A percentile compares a stretch with the other conserved stretches of the same genome.
These are phyloP conservation scores for Cladophialophora psammophila DNA, from an alignment of 2,329 filamentous ascomycete genomes.

Conservation along the genomic window DNA sequence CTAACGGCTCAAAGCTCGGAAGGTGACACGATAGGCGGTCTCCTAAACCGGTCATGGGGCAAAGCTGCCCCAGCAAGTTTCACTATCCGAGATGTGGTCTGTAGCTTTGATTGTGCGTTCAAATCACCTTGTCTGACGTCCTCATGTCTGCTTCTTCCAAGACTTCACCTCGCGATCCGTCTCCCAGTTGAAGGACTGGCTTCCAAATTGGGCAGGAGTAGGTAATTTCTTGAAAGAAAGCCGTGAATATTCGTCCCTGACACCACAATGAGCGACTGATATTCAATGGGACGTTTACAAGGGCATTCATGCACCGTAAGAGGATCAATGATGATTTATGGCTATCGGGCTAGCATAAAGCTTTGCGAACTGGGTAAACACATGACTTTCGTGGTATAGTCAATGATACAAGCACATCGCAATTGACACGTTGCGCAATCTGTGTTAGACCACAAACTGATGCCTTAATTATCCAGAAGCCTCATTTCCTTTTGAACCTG, in stretches of 20 bases:
- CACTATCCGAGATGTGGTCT: slow-evolving; percentile 77
- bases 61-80: slow-evolving; percentile 77
- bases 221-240: slow-evolving; percentile 44
- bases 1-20: slow-evolving; percentile 71
- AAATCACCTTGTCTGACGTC: slow-evolving; percentile 73
- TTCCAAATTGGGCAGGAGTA: slow-evolving; percentile 39
- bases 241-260: slow-evolving; percentile 55
- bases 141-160: slow-evolving; percentile 71
- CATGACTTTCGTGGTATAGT: no score
- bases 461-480: no score
- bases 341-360: no score
- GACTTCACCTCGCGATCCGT: slow-evolving; percentile 59
- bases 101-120: slow-evolving; percentile 67
- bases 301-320: slow-evolving; percentile 64
- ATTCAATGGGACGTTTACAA: slow-evolving; percentile 68
- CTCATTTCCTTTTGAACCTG: no score
- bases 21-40: slow-evolving; percentile 74
- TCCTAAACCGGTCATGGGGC: slow-evolving; percentile 71
- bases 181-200: slow-evolving; percentile 56
- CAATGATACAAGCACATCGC: no score
- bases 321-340: slow-evolving; percentile 43
- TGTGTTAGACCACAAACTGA: no score
- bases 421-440: no score
- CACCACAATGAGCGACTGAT: slow-evolving; percentile 76
- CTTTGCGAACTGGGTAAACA: no score